A percentile compares a stretch with the other conserved stretches of the same genome.
phyloP scores from a whole-genome alignment of 225 moss, liverwort and hornwort genomes.

The Sphagnum contortum region DNA sequence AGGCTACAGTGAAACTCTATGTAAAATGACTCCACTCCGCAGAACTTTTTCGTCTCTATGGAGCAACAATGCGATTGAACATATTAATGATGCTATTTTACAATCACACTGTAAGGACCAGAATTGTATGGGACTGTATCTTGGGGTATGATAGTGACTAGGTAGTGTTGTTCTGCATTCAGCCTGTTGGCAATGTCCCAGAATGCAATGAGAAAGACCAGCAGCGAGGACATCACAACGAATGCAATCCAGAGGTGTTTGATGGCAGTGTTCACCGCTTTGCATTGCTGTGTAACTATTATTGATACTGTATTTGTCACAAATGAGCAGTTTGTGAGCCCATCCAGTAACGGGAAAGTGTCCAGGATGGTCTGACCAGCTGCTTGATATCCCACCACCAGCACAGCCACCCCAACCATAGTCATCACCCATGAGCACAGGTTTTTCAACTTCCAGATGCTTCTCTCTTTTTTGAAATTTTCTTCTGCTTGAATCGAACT shows the following conservation, averaged over 20 bases:
- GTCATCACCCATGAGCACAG: not conserved
- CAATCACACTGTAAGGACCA: no score
- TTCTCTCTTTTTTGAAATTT: no score
- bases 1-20: no score
- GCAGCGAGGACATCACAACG: constrained; percentile 27
- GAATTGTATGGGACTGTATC: not conserved
- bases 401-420: no score
- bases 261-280: constrained; percentile 28
- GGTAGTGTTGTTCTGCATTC: constrained; percentile 28
- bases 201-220: constrained; percentile 39
- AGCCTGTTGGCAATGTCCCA: constrained; percentile 42
- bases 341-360: constrained; percentile 30
- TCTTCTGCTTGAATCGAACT: no score
- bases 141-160: constrained; percentile 31
- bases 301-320: constrained; percentile 20
- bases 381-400: constrained; percentile 4
- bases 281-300: constrained; percentile 29
- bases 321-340: constrained; percentile 29
- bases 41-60: no score
- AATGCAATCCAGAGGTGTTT: constrained; percentile 47
- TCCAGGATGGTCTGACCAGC: constrained; percentile 31
- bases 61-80: no score
- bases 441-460: no score
- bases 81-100: no score
- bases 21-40: no score